Base-by-base conservation (phyloP, 345 rosid genomes). In the Syzygium grande region DNA sequence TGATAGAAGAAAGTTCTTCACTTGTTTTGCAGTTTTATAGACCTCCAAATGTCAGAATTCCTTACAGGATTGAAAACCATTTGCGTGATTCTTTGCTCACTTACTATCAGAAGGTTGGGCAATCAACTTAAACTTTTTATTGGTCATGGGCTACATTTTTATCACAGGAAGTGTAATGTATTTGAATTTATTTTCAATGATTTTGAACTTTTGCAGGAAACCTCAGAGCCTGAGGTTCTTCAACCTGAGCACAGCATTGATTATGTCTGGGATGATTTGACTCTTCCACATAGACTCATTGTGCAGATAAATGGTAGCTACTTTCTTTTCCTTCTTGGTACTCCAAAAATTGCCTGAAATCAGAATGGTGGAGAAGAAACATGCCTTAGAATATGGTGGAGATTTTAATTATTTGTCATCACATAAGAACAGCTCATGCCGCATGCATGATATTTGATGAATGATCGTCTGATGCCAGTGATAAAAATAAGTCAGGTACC, bases 231-330 rank as follows among this genome's bases (percentile, higher is more conserved):
- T 51, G 99, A 96, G 93, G 91, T 95, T 90, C 99, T 97, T 90
- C 95, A 92, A 90, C 93, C 99, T 89, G 94, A 91, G 86, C 86
- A 90, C 90, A 89, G 92, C 90, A 91, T 89, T 89, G 94, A 92
- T 90, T 97, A 96, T 91, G 98, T 93, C 87, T 97, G 99, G 99
- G 99, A 96, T 92, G 98, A 96, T 96, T 87, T 91, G 91, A 95
- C 95, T 84, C 98, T 93, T 93, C 98, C 99, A 23, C 98, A 89
- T 91, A 97, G 93, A 91, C 92, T 97, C 89, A 91, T 97, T 88
- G 93, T 97, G 87, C 86, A 95, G 59, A 91, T 97, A 88, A 94
- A 88, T 90, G 97, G 99, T 97, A 95, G 88, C 49, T 84, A 55
- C 61, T 51, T 11, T 43, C 73, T 41, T 58, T 85, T 46, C 7